Evolutionary conservation across 129 eudicot genomes (phyloP).

Genomic region (Helianthus annuus): HanXRQr2.0-SUNRISE NC_035435.2:3558540-3559039

Average conservation of each 20-base stretch:
- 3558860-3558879: conserved; percentile 38
- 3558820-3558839: conserved; percentile 18
- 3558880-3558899: conserved; percentile 5
- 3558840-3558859: conserved; percentile 44
- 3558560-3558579: conserved; percentile 49
- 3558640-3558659: conserved; percentile 3
- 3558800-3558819: neutral
- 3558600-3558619: conserved; percentile 33
- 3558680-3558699: conserved; percentile 66
- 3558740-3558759: neutral
- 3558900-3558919: too few relatives aligned
- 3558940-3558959: neutral
- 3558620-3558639: too few relatives aligned
- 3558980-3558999: conserved; percentile 29
- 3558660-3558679: conserved; percentile 53
- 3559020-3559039: conserved; percentile 15
- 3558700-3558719: conserved; percentile 50
- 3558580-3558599: conserved; percentile 58
- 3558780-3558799: conserved; percentile 44
- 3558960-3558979: conserved; percentile 34
- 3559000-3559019: conserved; percentile 30
- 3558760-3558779: neutral
- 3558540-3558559: conserved; percentile 29
- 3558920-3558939: too few relatives aligned
- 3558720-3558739: conserved; percentile 22